Base-by-base conservation (phyloP, 208 protist species). In the Crithidia thermophila region DNA sequence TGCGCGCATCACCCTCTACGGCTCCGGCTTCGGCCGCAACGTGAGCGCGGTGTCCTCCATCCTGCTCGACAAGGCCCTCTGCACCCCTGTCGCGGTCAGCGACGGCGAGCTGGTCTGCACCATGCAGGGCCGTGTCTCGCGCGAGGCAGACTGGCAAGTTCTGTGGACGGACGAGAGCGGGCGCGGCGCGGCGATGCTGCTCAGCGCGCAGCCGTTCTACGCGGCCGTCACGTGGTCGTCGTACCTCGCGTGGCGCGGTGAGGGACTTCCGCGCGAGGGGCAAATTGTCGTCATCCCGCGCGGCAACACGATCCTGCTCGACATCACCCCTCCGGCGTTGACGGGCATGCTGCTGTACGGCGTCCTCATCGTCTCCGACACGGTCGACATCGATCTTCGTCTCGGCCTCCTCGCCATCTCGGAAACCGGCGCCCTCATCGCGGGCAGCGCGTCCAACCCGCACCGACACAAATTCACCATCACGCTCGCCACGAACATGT, bases 211-310 rank as follows among this genome's bases (percentile, higher is more conserved):
- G 57, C 49, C 65, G 23, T 80, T 84, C 61, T 80, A 81, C 62
- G 67, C 74, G 0, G 67, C 74, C 4, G 71, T 79, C 0, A 62
- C 69, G 45, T 84, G 79, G 79, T 84, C 79, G 14, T 79, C 79
- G 20, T 79, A 77, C 62, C 53, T 75, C 13, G 71, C 79, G 18
- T 84, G 79, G 79, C 67, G 66, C 30, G 64, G 70, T 6, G 45
- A 45, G 13, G 55, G 55, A 11, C 61, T 71, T 2, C 79, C 79
- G 7, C 49, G 37, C 28, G 63, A 62, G 34, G 69, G 66, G 7
- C 34, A 71, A 16, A 68, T 67, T 7, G 71, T 78, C 1, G 57
- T 74, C 2, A 57, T 85, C 10, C 49, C 60, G 11, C 40, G 36
- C 23, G 64, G 55, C 49, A 74, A 58, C 47, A 67, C 75, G 3